These are phyloP conservation scores for Nemania serpens DNA, from an alignment of 2,329 filamentous ascomycete species.

Conservation along the genomic window DNA sequence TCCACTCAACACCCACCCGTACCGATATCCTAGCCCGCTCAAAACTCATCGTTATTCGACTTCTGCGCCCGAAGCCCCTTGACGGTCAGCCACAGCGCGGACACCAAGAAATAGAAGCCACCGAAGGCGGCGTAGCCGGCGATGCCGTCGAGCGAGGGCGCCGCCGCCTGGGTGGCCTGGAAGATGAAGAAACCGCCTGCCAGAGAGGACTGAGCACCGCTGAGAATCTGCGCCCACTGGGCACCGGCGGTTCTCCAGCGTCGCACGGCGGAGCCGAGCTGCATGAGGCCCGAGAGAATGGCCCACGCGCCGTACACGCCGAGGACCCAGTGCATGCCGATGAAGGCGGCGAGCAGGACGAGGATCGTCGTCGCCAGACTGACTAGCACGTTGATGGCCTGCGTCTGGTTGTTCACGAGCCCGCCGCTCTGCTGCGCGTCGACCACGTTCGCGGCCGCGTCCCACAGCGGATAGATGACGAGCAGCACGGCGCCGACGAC, in stretches of 20 bases:
- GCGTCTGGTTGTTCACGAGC: constrained; percentile 21
- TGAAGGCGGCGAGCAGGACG: constrained; percentile 19
- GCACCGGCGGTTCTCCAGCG: constrained; percentile 25
- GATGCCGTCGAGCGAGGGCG: constrained; percentile 25
- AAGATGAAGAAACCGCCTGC: constrained; percentile 29
- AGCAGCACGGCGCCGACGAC: constrained; percentile 24
- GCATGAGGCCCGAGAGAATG: constrained; percentile 28
- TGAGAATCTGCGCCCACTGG: constrained; percentile 27
- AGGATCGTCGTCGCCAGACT: constrained; percentile 24
- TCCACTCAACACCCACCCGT: not conserved
- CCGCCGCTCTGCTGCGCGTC: constrained; percentile 29
- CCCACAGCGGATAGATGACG: constrained; percentile 30
- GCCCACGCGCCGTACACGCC: constrained; percentile 30
- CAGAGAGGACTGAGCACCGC: constrained; percentile 26
- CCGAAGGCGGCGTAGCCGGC: constrained; percentile 28
- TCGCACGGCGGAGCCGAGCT: constrained; percentile 23
- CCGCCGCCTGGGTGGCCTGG: constrained; percentile 22
- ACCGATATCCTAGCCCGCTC: not conserved
- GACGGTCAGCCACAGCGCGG: constrained; percentile 27
- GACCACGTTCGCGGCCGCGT: constrained; percentile 25
- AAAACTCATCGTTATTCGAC: constrained; percentile 22
- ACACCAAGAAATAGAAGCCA: constrained; percentile 29
- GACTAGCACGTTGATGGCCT: constrained; percentile 25
- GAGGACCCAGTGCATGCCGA: constrained; percentile 30
- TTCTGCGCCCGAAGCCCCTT: constrained; percentile 25